A percentile compares a stretch with the other conserved stretches of the same genome.
These are phyloP conservation scores for Pyrenophora teres DNA, from an alignment of 2,329 filamentous ascomycete genomes.

Conservation along the genomic window DNA sequence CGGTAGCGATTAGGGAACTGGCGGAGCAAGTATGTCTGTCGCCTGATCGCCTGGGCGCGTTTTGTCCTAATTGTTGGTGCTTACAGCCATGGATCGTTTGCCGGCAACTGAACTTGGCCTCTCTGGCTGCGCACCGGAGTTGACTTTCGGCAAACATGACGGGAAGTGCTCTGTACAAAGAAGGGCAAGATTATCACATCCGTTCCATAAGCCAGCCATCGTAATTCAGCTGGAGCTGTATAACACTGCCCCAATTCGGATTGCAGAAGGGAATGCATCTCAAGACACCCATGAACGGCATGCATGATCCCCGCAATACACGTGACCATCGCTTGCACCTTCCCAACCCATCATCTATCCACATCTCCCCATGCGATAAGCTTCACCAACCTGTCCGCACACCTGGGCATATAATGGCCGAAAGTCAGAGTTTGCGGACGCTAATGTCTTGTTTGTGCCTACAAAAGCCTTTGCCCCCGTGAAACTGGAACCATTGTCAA, in stretches of 20 bases:
- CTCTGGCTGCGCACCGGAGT: too few relatives aligned
- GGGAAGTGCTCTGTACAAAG: too few relatives aligned
- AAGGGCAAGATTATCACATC: too few relatives aligned
- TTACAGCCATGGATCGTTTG: too few relatives aligned
- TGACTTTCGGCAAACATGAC: too few relatives aligned
- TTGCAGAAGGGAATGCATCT: background rate
- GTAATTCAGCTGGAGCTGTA: background rate
- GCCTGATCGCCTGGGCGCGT: too few relatives aligned
- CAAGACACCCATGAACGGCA: background rate
- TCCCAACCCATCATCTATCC: slow-evolving; percentile 5
- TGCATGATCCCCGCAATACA: background rate
- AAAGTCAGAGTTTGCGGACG: background rate
- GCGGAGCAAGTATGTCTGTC: too few relatives aligned
- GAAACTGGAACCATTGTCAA: background rate
- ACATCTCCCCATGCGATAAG: slow-evolving; percentile 3
- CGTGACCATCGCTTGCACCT: slow-evolving; percentile 9
- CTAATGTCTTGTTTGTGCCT: background rate
- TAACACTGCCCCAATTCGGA: background rate
- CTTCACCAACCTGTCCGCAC: slow-evolving; percentile 15
- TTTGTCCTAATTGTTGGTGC: too few relatives aligned
- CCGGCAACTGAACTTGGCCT: too few relatives aligned
- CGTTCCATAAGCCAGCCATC: background rate
- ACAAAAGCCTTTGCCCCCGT: background rate
- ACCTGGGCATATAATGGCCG: slow-evolving; percentile 14
- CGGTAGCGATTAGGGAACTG: too few relatives aligned